Evolutionary conservation across 345 rosid genomes (phyloP).

Genomic region (Crucihimalaya himalaica): DNA sequence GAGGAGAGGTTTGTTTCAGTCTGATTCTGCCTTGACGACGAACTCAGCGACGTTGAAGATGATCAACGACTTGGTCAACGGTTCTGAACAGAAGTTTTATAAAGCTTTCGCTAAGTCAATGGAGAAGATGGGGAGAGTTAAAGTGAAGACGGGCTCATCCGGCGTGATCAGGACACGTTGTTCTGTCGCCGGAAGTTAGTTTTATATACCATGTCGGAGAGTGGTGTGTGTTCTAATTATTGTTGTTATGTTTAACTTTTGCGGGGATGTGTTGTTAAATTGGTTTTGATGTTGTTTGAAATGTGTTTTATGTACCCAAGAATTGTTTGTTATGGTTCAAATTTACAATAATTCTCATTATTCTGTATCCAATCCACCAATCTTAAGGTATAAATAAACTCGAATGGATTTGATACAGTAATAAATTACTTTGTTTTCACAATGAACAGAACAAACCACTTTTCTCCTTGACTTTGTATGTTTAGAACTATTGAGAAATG

Average conservation of each 20-base stretch:
- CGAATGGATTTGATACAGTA: neutral
- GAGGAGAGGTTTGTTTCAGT: conserved; percentile 75
- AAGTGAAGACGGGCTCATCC: conserved; percentile 65
- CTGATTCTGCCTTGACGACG: conserved; percentile 71
- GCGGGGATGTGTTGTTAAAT: conserved; percentile 21
- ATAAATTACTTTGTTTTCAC: neutral
- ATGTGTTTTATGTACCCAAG: conserved; percentile 3
- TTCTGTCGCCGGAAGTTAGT: conserved; percentile 59
- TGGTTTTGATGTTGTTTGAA: conserved; percentile 25
- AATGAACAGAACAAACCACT: too few relatives aligned
- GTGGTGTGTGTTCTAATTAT: conserved; percentile 14
- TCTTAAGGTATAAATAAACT: neutral
- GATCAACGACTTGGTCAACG: conserved; percentile 53
- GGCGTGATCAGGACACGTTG: conserved; percentile 79
- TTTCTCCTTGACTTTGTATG: too few relatives aligned
- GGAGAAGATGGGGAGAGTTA: conserved; percentile 75
- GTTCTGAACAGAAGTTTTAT: conserved; percentile 52
- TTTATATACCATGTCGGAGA: neutral
- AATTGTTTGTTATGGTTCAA: conserved; percentile 15
- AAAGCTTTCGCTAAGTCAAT: conserved; percentile 63
- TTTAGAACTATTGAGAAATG: too few relatives aligned
- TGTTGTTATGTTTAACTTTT: conserved; percentile 16
- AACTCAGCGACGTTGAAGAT: conserved; percentile 49
- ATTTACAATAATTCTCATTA: neutral
- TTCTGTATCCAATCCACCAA: neutral